phyloP scores from a whole-genome alignment of 2,329 filamentous ascomycete genomes.

The Thermomyces lanuginosus region DNA sequence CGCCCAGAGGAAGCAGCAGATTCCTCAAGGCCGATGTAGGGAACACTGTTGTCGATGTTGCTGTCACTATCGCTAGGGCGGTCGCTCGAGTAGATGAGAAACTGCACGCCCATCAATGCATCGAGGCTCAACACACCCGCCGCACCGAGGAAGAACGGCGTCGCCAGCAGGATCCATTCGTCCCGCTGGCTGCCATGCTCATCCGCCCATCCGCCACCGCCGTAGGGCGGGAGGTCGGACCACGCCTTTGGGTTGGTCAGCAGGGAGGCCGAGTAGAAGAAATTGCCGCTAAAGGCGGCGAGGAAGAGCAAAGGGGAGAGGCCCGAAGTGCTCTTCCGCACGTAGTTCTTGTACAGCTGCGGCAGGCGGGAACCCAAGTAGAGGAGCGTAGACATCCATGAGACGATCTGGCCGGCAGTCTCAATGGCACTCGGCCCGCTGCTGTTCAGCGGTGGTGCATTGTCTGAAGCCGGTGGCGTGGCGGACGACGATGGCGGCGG shows the following conservation, averaged over 20 bases:
- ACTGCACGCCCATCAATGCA: conserved; percentile 46
- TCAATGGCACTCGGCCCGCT: conserved; percentile 21
- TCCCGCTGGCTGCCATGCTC: conserved; percentile 36
- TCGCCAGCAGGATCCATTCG: conserved; percentile 42
- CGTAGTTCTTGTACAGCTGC: conserved; percentile 50
- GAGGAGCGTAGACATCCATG: conserved; percentile 40
- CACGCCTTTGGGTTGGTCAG: conserved; percentile 49
- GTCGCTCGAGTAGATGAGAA: conserved; percentile 38
- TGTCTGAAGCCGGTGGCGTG: conserved; percentile 7
- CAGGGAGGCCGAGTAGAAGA: conserved; percentile 49
- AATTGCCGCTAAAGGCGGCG: conserved; percentile 51
- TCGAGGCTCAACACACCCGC: conserved; percentile 48
- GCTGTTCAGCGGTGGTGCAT: conserved; percentile 5
- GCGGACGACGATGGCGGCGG: conserved; percentile 14
- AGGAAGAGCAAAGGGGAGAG: conserved; percentile 47
- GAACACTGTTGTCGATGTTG: no score
- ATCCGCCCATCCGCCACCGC: conserved; percentile 44
- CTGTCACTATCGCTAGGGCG: no score
- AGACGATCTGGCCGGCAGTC: conserved; percentile 35
- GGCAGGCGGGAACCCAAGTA: conserved; percentile 46
- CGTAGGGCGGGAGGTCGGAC: conserved; percentile 39
- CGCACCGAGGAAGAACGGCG: conserved; percentile 50
- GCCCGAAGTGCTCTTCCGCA: conserved; percentile 46
- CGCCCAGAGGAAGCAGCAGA: no score
- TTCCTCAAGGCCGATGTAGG: no score